These are phyloP conservation scores for Xerophyta viscosa DNA, from an alignment of 106 monocot species.

Conservation along the genomic window DNA sequence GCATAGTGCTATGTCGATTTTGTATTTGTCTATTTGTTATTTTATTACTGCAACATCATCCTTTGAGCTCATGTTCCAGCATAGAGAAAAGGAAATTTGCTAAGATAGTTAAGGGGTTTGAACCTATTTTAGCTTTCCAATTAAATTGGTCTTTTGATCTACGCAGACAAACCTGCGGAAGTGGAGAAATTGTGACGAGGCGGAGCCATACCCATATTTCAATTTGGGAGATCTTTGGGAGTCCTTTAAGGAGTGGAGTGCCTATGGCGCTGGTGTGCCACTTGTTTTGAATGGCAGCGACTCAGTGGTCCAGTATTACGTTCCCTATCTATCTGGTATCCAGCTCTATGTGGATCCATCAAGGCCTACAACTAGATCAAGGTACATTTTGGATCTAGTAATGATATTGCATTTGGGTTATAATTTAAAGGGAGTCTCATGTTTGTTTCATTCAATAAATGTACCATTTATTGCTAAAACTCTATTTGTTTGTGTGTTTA, in stretches of 20 bases:
- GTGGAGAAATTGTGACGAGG: conserved; percentile 27
- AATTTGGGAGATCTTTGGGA: conserved; percentile 76
- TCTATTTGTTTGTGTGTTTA: too few species aligned
- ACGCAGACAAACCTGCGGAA: conserved; percentile 33
- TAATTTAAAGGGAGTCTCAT: neutral
- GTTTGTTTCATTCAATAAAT: neutral
- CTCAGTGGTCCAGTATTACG: conserved; percentile 54
- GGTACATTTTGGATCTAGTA: conserved; percentile 9
- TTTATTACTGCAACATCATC: too few species aligned
- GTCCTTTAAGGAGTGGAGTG: conserved; percentile 64
- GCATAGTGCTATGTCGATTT: too few species aligned
- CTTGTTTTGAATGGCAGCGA: conserved; percentile 43
- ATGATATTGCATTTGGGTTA: neutral
- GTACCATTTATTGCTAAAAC: too few species aligned
- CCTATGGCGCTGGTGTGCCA: conserved; percentile 63
- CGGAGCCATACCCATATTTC: conserved; percentile 31
- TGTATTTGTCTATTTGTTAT: conserved; percentile 1
- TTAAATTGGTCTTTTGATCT: neutral
- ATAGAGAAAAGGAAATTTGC: too few species aligned
- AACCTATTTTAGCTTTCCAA: neutral
- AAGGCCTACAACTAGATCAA: conserved; percentile 11
- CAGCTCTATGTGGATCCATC: conserved; percentile 36
- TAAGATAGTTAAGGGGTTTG: too few species aligned
- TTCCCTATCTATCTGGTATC: conserved; percentile 51
- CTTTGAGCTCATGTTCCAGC: too few species aligned